Evolutionary conservation across 2,329 filamentous ascomycete species (phyloP), one percentile per base, ranked within the genome.

Genomic region (Didymosphaeria variabile): DNA sequence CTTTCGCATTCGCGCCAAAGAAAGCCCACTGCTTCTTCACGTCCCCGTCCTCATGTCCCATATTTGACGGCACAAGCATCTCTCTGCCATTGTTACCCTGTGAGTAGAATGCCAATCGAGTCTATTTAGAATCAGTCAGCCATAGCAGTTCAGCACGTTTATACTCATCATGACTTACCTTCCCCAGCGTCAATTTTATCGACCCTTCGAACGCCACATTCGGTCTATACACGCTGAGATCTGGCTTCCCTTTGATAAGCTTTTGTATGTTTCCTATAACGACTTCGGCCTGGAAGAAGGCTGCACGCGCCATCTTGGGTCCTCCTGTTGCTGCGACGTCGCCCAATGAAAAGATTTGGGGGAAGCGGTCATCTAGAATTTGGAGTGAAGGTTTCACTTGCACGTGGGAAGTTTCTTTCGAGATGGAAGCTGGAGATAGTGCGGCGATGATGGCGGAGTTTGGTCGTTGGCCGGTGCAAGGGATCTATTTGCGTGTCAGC

Each of bases 301-400:
- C 86, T 0, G 86, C 82, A 10, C 87, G 80, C 0, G 84, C 86
- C 45, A 74, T 78, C 69, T 88, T 88, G 6, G 84, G 84, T 0
- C 81, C 80, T 1, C 82, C 83, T 5, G 74, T 74, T 29, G 86
- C 84, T 4, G 87, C 84, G 5, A 91, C 86, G 63, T 91, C 88
- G 19, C 89, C 89, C n/a, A 87, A 83, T 1, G 85, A 85, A 66
- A 88, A 91, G 2, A 90, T 79, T 61, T 87, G 83, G 1, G 82
- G 79, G 9, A 84, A 78, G 0, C 63, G 60, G 1, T 80, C 74
- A 65, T 86, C 83, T 26, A 38, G 69, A 15, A 91, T 78, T 62
- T 90, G 88, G 34, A 91, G 78, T 0, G 84, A 88, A 0, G 83
- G 79, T 52, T 83, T 82, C 26, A 90, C 85, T 0, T 79, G 78